Conservation (phyloP, 2,329 filamentous ascomycete genomes). For the Dryadomyces quercivorus region DNA sequence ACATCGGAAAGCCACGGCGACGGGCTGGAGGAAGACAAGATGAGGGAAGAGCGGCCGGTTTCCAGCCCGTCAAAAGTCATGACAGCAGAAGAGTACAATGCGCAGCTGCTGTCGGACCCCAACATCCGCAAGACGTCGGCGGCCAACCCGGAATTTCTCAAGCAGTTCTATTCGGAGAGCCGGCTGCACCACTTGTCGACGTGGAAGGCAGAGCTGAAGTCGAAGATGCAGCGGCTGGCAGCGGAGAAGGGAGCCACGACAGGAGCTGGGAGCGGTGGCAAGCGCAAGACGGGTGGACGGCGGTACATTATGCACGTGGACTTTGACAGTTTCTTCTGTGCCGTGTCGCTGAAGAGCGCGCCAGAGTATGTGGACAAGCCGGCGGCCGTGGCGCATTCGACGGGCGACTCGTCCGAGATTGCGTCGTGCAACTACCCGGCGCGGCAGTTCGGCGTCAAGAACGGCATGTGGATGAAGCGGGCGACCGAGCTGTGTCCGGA, state of each 20-base stretch:
- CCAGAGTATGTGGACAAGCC: constrained; percentile 71
- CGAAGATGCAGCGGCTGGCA: constrained; percentile 70
- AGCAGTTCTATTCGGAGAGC: constrained; percentile 92
- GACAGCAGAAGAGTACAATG: constrained; percentile 90
- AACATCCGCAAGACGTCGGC: constrained; percentile 79
- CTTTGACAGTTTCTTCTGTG: constrained; percentile 97
- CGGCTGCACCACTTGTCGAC: constrained; percentile 88
- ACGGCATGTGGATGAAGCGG: constrained; percentile 99
- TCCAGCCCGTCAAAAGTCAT: constrained; percentile 22
- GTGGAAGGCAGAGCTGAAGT: constrained; percentile 93
- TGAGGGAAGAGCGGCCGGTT: neutral
- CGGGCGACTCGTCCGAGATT: constrained; percentile 80
- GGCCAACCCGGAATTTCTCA: constrained; percentile 83
- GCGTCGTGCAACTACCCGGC: constrained; percentile 96
- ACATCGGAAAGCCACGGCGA: too few species aligned
- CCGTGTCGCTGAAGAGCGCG: constrained; percentile 68
- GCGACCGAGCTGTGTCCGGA: constrained; percentile 74
- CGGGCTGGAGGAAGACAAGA: neutral
- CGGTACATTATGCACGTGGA: constrained; percentile 91
- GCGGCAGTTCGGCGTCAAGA: constrained; percentile 75
- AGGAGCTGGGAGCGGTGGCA: constrained; percentile 14
- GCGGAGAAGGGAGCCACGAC: constrained; percentile 46
- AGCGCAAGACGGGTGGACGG: constrained; percentile 43
- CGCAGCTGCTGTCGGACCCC: constrained; percentile 70
- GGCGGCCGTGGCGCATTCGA: constrained; percentile 77